phyloP scores from a whole-genome alignment of 768 basidiomycete genomes.

The Calvatia gigantea region DNA sequence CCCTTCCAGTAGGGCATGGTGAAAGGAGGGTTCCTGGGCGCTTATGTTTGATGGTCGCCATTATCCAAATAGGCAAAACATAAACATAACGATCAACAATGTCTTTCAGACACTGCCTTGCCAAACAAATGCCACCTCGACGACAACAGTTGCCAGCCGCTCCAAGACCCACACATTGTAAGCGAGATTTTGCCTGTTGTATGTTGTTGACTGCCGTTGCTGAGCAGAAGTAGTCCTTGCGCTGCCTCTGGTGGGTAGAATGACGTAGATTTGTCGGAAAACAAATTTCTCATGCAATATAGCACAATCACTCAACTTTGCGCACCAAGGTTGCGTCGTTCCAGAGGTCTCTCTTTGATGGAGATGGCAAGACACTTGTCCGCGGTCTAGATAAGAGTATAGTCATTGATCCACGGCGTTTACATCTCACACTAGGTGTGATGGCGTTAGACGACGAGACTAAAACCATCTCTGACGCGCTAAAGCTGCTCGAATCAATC shows the following conservation, averaged over 20 bases:
- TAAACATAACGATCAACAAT: neutral
- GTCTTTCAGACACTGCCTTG: constrained; percentile 4
- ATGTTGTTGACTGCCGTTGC: neutral
- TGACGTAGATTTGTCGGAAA: neutral
- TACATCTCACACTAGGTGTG: constrained; percentile 75
- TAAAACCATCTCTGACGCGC: constrained; percentile 36
- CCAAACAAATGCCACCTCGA: constrained; percentile 6
- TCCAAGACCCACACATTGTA: constrained; percentile 29
- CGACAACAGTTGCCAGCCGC: neutral
- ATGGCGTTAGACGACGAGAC: constrained; percentile 48
- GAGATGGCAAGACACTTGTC: constrained; percentile 26
- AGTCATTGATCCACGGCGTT: constrained; percentile 50
- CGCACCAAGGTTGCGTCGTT: constrained; percentile 35
- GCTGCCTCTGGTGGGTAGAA: constrained; percentile 28
- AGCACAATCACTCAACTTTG: constrained; percentile 35
- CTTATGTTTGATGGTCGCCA: neutral
- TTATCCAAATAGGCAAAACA: constrained; percentile 6
- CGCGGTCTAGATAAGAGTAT: constrained; percentile 60
- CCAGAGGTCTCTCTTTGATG: constrained; percentile 35
- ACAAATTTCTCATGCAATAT: neutral
- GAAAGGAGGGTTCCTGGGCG: neutral
- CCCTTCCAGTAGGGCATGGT: constrained; percentile 18
- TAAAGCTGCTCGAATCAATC: constrained; percentile 40
- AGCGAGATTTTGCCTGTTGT: constrained; percentile 5
- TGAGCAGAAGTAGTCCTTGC: constrained; percentile 23